A percentile compares a stretch with the other conserved stretches of the same genome.
phyloP scores from a whole-genome alignment of 257 asterid species.

The Linderniella brevidens region DNA sequence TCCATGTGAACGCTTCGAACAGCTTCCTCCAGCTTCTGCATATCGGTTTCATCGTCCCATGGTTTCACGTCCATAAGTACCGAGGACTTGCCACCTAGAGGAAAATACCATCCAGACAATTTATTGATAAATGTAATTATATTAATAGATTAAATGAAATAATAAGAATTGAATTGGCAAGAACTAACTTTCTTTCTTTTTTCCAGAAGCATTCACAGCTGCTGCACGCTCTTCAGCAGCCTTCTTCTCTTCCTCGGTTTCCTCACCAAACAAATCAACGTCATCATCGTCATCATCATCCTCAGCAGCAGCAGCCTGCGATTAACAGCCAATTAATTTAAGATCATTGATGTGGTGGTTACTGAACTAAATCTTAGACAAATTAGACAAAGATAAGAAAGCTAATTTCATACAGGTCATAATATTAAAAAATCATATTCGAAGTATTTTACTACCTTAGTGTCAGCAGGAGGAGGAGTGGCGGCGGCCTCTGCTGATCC shows the following conservation, averaged over 20 bases:
- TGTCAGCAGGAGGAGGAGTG: slow-evolving; percentile 46
- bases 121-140: background rate
- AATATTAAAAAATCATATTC: background rate
- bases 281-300: slow-evolving; percentile 60
- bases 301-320: slow-evolving; percentile 34
- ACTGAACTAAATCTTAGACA: background rate
- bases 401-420: background rate
- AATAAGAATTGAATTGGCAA: background rate
- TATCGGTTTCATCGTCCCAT: slow-evolving; percentile 86
- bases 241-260: slow-evolving; percentile 85
- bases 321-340: background rate
- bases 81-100: slow-evolving; percentile 31
- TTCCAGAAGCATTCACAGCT: slow-evolving; percentile 60
- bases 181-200: slow-evolving; percentile 85
- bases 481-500: slow-evolving; percentile 43
- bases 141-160: background rate
- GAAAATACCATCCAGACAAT: background rate
- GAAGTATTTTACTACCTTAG: slow-evolving; percentile 24
- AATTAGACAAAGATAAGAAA: background rate
- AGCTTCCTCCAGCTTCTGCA: slow-evolving; percentile 91
- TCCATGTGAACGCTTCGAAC: slow-evolving; percentile 60
- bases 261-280: slow-evolving; percentile 6
- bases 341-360: background rate
- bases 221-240: slow-evolving; percentile 93
- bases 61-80: slow-evolving; percentile 31